These are phyloP conservation scores for Saksenaea oblongispora DNA, from an alignment of 371 early-diverging fungal genomes.

Conservation along the genomic window DNA sequence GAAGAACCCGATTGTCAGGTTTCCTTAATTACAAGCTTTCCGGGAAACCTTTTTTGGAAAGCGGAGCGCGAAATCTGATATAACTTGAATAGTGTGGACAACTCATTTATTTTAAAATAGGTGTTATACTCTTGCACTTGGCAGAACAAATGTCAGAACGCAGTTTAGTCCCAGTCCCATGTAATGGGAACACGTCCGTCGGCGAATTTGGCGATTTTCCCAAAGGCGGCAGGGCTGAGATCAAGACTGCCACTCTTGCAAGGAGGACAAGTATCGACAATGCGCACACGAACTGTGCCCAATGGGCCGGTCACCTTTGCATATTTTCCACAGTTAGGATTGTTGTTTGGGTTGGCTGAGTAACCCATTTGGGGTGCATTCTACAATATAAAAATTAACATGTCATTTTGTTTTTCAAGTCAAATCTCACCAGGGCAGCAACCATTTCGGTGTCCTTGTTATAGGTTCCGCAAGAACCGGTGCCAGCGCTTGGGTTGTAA, in stretches of 20 bases:
- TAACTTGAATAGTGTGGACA: too few relatives aligned
- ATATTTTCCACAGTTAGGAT: conserved; percentile 39
- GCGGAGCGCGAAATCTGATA: too few relatives aligned
- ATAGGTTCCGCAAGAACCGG: conserved; percentile 39
- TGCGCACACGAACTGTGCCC: conserved; percentile 36
- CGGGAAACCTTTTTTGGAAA: too few relatives aligned
- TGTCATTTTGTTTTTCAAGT: background rate
- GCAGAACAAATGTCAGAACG: background rate
- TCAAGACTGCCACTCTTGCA: conserved; percentile 52
- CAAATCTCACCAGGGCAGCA: conserved; percentile 38
- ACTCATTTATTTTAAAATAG: too few relatives aligned
- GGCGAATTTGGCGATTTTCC: conserved; percentile 36
- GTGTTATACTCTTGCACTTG: background rate
- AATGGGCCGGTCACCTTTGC: conserved; percentile 39
- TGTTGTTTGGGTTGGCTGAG: conserved; percentile 36
- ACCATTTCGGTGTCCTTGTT: conserved; percentile 26
- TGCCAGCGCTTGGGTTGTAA: conserved; percentile 21
- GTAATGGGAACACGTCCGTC: conserved; percentile 50
- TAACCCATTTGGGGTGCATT: conserved; percentile 49
- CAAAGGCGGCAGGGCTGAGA: conserved; percentile 56
- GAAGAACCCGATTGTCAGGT: too few relatives aligned
- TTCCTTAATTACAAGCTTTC: too few relatives aligned
- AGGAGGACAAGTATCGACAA: conserved; percentile 47
- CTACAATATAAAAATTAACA: conserved; percentile 12
- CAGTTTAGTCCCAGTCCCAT: conserved; percentile 46